These are phyloP conservation scores for Apiospora kogelbergensis DNA, from an alignment of 2,329 filamentous ascomycete genomes.

Conservation along the genomic window DNA sequence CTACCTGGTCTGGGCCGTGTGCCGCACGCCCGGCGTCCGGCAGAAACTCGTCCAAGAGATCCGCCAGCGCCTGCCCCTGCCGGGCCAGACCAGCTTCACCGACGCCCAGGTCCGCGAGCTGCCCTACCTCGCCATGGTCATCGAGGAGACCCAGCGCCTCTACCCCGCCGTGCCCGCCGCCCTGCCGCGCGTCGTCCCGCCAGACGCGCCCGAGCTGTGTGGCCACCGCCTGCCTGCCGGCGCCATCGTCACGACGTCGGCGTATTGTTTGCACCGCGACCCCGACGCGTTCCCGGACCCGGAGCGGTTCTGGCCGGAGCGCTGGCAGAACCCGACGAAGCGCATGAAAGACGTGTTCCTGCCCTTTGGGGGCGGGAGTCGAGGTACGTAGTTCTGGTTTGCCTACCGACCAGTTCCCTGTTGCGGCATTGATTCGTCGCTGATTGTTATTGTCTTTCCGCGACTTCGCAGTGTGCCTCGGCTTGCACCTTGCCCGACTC, in stretches of 20 bases:
- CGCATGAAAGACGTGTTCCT: conserved; percentile 28
- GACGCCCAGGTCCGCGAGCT: conserved; percentile 36
- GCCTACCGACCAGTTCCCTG: conserved; percentile 6
- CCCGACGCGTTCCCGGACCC: conserved; percentile 35
- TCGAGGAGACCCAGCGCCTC: conserved; percentile 46
- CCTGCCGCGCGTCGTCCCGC: conserved; percentile 33
- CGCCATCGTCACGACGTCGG: conserved; percentile 34
- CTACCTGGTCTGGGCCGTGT: conserved; percentile 44
- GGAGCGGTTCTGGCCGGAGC: conserved; percentile 24
- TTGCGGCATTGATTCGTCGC: conserved; percentile 32
- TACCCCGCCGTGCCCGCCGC: conserved; percentile 35
- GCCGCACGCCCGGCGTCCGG: conserved; percentile 28
- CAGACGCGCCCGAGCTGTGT: conserved; percentile 29
- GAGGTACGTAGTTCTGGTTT: conserved; percentile 21
- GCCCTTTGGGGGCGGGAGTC: conserved; percentile 30
- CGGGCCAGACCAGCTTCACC: conserved; percentile 23
- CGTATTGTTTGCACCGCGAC: conserved; percentile 41
- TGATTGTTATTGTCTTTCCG: conserved; percentile 15
- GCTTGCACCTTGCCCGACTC: conserved; percentile 53
- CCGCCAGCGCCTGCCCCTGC: conserved; percentile 33
- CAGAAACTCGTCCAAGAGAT: conserved; percentile 36
- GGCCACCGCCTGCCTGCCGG: conserved; percentile 33
- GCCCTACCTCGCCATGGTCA: conserved; percentile 40
- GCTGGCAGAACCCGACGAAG: conserved; percentile 24
- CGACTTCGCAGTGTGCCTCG: conserved; percentile 44